Evolutionary conservation across 345 rosid species (phyloP).

Genomic region (Aquilaria sinensis): DNA sequence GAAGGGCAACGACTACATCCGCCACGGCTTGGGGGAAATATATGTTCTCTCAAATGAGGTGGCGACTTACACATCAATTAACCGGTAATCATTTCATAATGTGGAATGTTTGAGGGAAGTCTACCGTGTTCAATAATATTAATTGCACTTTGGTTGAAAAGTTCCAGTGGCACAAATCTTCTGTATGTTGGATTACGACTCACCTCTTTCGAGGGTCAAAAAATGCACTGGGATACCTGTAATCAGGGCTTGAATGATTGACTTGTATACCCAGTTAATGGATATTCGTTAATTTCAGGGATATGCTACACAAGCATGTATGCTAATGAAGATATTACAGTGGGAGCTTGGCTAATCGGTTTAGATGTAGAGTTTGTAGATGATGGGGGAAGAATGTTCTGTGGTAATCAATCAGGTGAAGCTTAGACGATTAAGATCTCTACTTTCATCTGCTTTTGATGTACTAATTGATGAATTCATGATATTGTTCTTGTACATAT

Average conservation of each 20-base stretch:
- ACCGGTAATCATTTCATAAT: slow-evolving; percentile 47
- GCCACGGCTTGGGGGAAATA: slow-evolving; percentile 95
- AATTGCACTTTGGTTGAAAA: no score
- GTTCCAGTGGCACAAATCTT: neutral
- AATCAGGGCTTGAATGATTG: no score
- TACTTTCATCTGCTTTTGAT: no score
- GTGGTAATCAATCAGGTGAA: slow-evolving; percentile 98
- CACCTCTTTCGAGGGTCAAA: no score
- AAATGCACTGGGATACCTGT: no score
- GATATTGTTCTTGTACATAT: no score
- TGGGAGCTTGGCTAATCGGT: slow-evolving; percentile 98
- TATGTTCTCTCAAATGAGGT: slow-evolving; percentile 93
- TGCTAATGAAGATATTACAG: slow-evolving; percentile 94
- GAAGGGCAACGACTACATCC: slow-evolving; percentile 90
- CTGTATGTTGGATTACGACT: no score
- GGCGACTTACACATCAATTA: slow-evolving; percentile 88
- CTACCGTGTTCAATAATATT: no score
- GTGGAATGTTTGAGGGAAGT: no score
- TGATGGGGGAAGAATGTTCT: slow-evolving; percentile 78
- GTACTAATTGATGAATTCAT: no score
- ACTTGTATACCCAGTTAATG: no score
- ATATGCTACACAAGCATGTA: slow-evolving; percentile 89
- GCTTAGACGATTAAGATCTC: no score
- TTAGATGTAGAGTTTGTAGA: slow-evolving; percentile 90
- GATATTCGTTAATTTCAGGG: slow-evolving; percentile 38